Evolutionary conservation across 495 filamentous ascomycete genomes (phyloP).

Genomic region (Aspergillus saccharolyticus): DNA sequence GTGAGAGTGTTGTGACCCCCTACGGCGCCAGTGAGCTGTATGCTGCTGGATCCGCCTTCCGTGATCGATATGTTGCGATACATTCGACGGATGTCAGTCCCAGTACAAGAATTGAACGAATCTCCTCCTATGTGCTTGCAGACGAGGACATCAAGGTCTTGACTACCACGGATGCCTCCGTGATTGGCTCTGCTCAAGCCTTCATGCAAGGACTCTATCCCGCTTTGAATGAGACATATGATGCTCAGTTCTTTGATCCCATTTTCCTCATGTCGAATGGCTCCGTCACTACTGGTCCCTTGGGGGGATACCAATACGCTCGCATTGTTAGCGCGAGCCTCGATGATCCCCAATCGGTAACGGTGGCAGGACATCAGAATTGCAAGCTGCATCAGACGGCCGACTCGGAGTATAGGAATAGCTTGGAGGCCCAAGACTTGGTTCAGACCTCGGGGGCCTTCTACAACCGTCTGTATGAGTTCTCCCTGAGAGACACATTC

Average conservation of each 20-base stretch:
- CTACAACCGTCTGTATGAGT: slow-evolving; percentile 45
- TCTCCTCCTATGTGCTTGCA: slow-evolving; percentile 42
- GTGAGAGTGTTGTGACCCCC: slow-evolving; percentile 52
- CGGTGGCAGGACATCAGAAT: slow-evolving; percentile 52
- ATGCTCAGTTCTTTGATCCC: slow-evolving; percentile 24
- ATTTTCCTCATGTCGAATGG: slow-evolving; percentile 52
- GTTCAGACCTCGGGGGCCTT: slow-evolving; percentile 38
- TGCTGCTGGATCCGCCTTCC: slow-evolving; percentile 56
- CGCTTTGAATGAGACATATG: slow-evolving; percentile 47
- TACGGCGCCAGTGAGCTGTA: slow-evolving; percentile 65
- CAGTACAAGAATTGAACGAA: slow-evolving; percentile 32
- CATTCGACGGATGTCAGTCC: slow-evolving; percentile 31
- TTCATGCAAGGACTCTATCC: slow-evolving; percentile 84
- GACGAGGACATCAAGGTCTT: slow-evolving; percentile 42
- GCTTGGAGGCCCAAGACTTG: slow-evolving; percentile 33
- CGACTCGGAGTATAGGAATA: slow-evolving; percentile 32
- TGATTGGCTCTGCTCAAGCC: slow-evolving; percentile 58
- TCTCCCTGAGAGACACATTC: slow-evolving; percentile 31
- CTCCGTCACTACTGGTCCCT: slow-evolving; percentile 49
- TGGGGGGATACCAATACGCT: slow-evolving; percentile 72
- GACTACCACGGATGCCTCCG: slow-evolving; percentile 45
- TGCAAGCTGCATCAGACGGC: slow-evolving; percentile 46
- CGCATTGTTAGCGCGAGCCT: slow-evolving; percentile 48
- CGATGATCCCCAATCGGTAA: slow-evolving; percentile 51
- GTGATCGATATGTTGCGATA: slow-evolving; percentile 51